A percentile compares a stretch with the other conserved stretches of the same genome.
Evolutionary conservation across 106 monocot species (phyloP).

Genomic region (Dendrobium catenatum): DNA sequence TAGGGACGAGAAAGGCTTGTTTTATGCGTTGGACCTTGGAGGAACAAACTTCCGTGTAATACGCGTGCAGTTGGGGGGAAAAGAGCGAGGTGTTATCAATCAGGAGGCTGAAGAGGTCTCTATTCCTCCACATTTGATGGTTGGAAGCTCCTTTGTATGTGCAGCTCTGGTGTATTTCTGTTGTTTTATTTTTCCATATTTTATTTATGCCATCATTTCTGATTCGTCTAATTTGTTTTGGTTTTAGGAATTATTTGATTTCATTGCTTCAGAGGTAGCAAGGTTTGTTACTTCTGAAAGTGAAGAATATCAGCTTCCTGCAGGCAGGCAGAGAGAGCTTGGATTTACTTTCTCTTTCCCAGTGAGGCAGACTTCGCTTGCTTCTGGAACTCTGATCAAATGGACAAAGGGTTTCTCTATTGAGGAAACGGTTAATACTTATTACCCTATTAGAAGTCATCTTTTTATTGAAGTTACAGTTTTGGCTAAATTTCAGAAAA

Average conservation of each 20-base stretch:
- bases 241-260: constrained; percentile 94
- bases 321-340: constrained; percentile 72
- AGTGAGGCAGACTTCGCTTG: constrained; percentile 78
- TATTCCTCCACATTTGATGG: constrained; percentile 79
- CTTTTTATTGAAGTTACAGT: neutral
- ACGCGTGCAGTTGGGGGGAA: constrained; percentile 75
- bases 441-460: neutral
- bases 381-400: constrained; percentile 81
- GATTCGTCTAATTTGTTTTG: constrained; percentile 5
- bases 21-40: constrained; percentile 92
- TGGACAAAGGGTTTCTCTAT: constrained; percentile 98
- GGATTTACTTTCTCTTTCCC: constrained; percentile 99
- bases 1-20: constrained; percentile 79
- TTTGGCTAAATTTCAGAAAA: neutral
- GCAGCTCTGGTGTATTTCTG: neutral
- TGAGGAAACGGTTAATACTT: constrained; percentile 49
- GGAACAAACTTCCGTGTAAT: constrained; percentile 89
- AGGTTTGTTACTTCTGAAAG: constrained; percentile 74
- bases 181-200: constrained; percentile 3
- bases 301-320: constrained; percentile 48
- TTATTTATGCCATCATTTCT: neutral
- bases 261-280: constrained; percentile 65
- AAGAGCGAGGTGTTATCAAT: constrained; percentile 52
- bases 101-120: constrained; percentile 62
- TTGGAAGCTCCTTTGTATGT: constrained; percentile 59